Evolutionary conservation across 306 rosid species (phyloP).

Genomic region (Prunus armeniaca): DNA sequence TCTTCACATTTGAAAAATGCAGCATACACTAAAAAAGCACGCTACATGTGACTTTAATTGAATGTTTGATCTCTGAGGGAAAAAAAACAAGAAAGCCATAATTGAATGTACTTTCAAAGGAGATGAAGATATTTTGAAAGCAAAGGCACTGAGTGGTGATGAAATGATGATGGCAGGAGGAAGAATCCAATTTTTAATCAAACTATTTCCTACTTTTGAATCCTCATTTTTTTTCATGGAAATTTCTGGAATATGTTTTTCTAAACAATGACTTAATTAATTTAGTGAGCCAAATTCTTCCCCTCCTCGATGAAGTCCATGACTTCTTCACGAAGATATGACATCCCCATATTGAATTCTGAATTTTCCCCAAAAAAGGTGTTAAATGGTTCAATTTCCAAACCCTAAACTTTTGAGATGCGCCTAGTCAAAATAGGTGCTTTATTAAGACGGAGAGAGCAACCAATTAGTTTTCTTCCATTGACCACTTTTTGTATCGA

Average conservation of each 20-base stretch:
- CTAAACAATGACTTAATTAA: neutral
- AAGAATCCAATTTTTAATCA: neutral
- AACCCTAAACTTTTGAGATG: neutral
- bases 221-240: neutral
- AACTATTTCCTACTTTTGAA: neutral
- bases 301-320: too few species aligned
- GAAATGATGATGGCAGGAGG: neutral
- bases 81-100: too few species aligned
- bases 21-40: too few species aligned
- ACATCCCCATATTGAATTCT: too few species aligned
- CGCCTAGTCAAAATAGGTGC: neutral
- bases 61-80: too few species aligned
- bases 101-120: too few species aligned
- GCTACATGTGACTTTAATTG: too few species aligned
- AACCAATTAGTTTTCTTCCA: neutral
- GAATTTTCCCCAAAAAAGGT: too few species aligned
- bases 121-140: neutral
- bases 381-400: neutral
- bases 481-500: too few species aligned
- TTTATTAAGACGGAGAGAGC: too few species aligned
- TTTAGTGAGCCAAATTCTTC: too few species aligned
- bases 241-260: neutral
- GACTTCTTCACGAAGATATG: too few species aligned
- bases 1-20: neutral
- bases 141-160: neutral